Percentiles rank a stretch among this genome's conserved stretches.
phyloP scores from a whole-genome alignment of 768 basidiomycete species.

The Gloeopeniophorella convolvens region DNA sequence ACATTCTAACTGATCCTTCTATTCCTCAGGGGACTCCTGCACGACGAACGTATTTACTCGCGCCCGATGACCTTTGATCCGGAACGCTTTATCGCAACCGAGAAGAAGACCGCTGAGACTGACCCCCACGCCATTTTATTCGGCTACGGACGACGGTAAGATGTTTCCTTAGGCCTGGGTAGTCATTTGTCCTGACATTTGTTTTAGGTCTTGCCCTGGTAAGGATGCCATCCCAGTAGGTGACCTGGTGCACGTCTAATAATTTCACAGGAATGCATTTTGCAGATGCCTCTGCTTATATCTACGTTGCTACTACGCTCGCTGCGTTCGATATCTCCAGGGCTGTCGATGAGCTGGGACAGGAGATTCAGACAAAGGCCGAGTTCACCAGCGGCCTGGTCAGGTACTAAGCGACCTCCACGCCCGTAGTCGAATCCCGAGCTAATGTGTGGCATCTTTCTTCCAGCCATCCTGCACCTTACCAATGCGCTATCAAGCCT shows the following conservation, averaged over 20 bases:
- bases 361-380: slow-evolving; percentile 21
- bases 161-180: not conserved
- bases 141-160: slow-evolving; percentile 63
- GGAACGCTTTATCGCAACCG: slow-evolving; percentile 22
- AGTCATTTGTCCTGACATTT: too few species aligned
- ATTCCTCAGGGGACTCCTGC: slow-evolving; percentile 24
- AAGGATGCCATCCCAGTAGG: not conserved
- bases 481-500: slow-evolving; percentile 22
- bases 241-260: not conserved
- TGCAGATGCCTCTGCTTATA: slow-evolving; percentile 28
- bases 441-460: not conserved
- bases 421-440: too few species aligned
- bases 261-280: slow-evolving; percentile 14
- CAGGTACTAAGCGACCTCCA: slow-evolving; percentile 21
- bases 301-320: slow-evolving; percentile 27
- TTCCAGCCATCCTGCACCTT: not conserved
- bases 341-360: slow-evolving; percentile 23
- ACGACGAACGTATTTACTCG: slow-evolving; percentile 21
- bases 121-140: slow-evolving; percentile 50
- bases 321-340: slow-evolving; percentile 28
- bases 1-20: not conserved
- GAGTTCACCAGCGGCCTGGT: slow-evolving; percentile 25
- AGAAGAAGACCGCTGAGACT: slow-evolving; percentile 17
- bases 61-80: slow-evolving; percentile 22
- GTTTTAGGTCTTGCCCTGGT: not conserved